These are phyloP conservation scores for Friedmanniomyces endolithicus DNA, from an alignment of 495 filamentous ascomycete genomes.

Conservation along the genomic window DNA sequence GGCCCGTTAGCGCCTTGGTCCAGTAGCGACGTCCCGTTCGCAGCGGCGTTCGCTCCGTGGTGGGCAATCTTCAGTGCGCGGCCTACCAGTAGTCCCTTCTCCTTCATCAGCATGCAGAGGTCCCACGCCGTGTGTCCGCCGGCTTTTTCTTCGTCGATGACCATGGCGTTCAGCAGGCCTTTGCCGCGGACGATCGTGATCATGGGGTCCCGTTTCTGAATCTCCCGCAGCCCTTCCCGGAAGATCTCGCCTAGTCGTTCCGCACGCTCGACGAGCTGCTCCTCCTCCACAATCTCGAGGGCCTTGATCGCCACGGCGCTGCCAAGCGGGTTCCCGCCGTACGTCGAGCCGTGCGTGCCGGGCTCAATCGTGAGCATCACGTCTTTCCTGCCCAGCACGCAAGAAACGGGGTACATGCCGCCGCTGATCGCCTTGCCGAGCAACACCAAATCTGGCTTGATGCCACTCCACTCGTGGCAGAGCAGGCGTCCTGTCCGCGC, in stretches of 20 bases:
- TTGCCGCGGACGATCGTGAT: slow-evolving; percentile 81
- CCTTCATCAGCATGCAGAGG: slow-evolving; percentile 87
- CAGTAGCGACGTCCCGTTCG: slow-evolving; percentile 24
- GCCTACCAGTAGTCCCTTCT: slow-evolving; percentile 81
- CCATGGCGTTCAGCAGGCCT: slow-evolving; percentile 88
- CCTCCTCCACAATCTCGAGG: slow-evolving; percentile 87
- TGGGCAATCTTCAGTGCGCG: slow-evolving; percentile 36
- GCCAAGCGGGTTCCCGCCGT: slow-evolving; percentile 93
- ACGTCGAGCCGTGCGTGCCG: slow-evolving; percentile 92
- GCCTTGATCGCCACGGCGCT: slow-evolving; percentile 93
- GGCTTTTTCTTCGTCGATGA: slow-evolving; percentile 84
- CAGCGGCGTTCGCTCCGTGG: slow-evolving; percentile 18
- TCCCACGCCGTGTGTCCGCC: slow-evolving; percentile 91
- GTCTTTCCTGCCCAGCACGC: slow-evolving; percentile 76
- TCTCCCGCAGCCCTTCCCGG: slow-evolving; percentile 55
- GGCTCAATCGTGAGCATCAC: slow-evolving; percentile 97
- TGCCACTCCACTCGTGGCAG: slow-evolving; percentile 84
- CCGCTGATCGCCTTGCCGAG: slow-evolving; percentile 96
- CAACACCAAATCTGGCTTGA: slow-evolving; percentile 89
- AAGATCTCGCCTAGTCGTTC: slow-evolving; percentile 74
- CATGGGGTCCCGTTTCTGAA: slow-evolving; percentile 52
- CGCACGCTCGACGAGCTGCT: slow-evolving; percentile 71
- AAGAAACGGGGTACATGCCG: slow-evolving; percentile 97
- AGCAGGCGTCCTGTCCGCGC: slow-evolving; percentile 87
- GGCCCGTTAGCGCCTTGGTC: slow-evolving; percentile 11